Evolutionary conservation across 176 grass and related monocot genomes (phyloP), one percentile per base, ranked within the genome.

Genomic region (Hyparrhenia diplandra): DNA sequence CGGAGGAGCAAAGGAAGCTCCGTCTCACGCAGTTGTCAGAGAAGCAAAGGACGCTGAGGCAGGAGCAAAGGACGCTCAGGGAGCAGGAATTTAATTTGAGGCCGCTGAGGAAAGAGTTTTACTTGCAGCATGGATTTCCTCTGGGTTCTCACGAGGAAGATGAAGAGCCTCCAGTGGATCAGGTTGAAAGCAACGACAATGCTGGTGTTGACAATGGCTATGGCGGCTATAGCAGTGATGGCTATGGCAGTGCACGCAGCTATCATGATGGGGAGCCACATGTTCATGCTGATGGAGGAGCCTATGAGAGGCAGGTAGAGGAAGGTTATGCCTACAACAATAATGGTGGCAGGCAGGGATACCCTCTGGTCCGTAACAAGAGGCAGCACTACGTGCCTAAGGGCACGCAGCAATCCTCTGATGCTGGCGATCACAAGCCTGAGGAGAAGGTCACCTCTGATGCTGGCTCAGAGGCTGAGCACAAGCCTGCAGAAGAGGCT

Each of bases 361-460:
- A 83, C 36, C 12, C 35, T 9, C 41, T 47, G 13, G 58, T 35
- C 20, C 55, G 77, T 41, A 0, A 20, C 43, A 67, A 10, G 67
- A 60, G 1, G 35, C 39, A 21, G 36, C 20, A 16, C 25, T 37
- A 83, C 7, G 32, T 11, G 76, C 49, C 18, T 13, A 84, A 88
- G 23, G 42, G 12, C 10, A 88, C 27, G 17, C 11, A 37, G 24
- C 10, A 25, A 0, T 2, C 58, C 1, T 84, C 81, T 84, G 75
- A 41, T 41, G 80, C 80, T 78, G 66, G 34, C 67, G 81, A 84
- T 5, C 34, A 66, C 4, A 88, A 67, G n/a, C 16, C 58, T 83
- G 74, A 83, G 65, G 58, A 71, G 5, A 62, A 62, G 10, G 40
- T 23, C 8, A 27, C 27, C 2, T 88, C 81, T 84, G 75, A 51